phyloP scores from a whole-genome alignment of 2,329 filamentous ascomycete genomes.

The Microcyclospora pomicola region DNA sequence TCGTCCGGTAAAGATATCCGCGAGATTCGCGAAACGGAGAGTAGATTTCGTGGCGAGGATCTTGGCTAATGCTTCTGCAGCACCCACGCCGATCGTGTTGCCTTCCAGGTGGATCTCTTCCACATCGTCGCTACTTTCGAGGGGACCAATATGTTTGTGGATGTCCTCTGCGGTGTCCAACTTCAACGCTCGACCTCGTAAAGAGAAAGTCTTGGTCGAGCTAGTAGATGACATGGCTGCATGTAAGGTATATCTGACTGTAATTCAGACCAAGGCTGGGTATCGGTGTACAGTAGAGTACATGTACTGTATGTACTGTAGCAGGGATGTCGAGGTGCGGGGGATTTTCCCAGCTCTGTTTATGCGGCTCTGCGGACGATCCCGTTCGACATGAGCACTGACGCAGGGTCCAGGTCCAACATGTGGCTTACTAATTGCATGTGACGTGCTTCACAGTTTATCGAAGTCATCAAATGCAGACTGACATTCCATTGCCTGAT shows the following conservation, averaged over 20 bases:
- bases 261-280: background rate
- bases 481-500: too few species aligned
- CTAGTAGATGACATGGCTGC: slow-evolving; percentile 25
- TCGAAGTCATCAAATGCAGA: too few species aligned
- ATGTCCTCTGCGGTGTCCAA: slow-evolving; percentile 80
- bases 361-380: too few species aligned
- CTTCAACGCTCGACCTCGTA: slow-evolving; percentile 85
- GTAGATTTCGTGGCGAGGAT: slow-evolving; percentile 74
- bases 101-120: slow-evolving; percentile 79
- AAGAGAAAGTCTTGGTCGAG: slow-evolving; percentile 63
- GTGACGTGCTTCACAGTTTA: too few species aligned
- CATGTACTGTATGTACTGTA: too few species aligned
- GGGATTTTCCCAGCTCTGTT: too few species aligned
- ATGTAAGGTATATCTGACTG: background rate
- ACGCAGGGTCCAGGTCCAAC: too few species aligned
- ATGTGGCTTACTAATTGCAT: too few species aligned
- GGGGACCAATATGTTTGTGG: slow-evolving; percentile 64
- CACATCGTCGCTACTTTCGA: slow-evolving; percentile 57
- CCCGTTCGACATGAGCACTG: too few species aligned
- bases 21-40: slow-evolving; percentile 63
- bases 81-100: slow-evolving; percentile 84
- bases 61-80: slow-evolving; percentile 71
- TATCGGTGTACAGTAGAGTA: too few species aligned
- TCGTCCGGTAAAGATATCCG: slow-evolving; percentile 94
- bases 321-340: too few species aligned